Evolutionary conservation across 495 filamentous ascomycete genomes (phyloP).

Genomic region (Penicillium canescens): DNA sequence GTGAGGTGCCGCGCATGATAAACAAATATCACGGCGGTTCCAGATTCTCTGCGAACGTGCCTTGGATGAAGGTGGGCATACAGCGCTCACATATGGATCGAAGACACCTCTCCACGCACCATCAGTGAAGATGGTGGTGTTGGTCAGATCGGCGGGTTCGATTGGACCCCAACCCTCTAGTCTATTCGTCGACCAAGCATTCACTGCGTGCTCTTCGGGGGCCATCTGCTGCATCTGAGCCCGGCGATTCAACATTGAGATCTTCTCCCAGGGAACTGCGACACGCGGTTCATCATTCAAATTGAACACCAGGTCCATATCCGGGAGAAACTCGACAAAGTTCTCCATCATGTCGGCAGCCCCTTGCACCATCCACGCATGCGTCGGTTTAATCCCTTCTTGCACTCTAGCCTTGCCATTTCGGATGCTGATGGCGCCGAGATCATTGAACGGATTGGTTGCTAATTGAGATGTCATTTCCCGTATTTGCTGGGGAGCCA

Average conservation of each 20-base stretch:
- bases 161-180: conserved; percentile 41
- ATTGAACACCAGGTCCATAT: conserved; percentile 83
- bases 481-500: conserved; percentile 62
- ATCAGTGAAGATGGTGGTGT: conserved; percentile 52
- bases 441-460: conserved; percentile 50
- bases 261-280: conserved; percentile 65
- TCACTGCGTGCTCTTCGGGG: conserved; percentile 18
- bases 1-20: conserved; percentile 63
- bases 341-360: conserved; percentile 64
- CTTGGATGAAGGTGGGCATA: conserved; percentile 58
- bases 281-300: conserved; percentile 76
- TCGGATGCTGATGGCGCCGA: conserved; percentile 48
- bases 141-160: conserved; percentile 42
- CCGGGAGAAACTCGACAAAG: conserved; percentile 69
- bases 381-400: conserved; percentile 48
- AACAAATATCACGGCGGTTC: conserved; percentile 57
- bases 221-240: conserved; percentile 30
- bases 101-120: conserved; percentile 43
- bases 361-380: conserved; percentile 58
- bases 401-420: conserved; percentile 44
- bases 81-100: conserved; percentile 48
- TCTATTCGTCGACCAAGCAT: conserved; percentile 39
- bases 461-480: conserved; percentile 41
- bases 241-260: conserved; percentile 36
- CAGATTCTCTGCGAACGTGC: conserved; percentile 47